Base-by-base conservation (phyloP, 192 early-diverging fungal genomes). In the Geranomyces variabilis region DNA sequence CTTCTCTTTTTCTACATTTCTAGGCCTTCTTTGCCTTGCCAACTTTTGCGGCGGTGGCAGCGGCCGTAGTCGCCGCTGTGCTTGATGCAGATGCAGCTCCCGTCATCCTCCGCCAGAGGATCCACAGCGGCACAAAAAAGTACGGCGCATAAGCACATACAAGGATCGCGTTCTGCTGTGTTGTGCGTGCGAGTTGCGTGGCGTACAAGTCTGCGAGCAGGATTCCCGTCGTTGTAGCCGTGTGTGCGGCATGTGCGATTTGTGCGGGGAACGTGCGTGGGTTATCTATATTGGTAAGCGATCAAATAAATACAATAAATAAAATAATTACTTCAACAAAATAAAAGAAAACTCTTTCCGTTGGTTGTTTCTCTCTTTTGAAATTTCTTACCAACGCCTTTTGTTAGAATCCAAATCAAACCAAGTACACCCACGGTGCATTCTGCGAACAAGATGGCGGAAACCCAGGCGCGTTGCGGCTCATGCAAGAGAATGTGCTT, bases 201-300 rank as follows among this genome's bases (percentile, higher is more conserved):
- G 22, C 31, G 29, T 33, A 34, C 21, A 60, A 19, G 31, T 60
- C 29, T 26, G 58, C 31, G 58, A 60, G 58, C 15, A 60, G 58
- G 21, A 60, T 19, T 17, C 17, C 17, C 7, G 58, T 60, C 5
- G 58, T 60, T 8, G 58, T 60, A 8, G 58, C 58, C 17, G 58
- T 60, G 31, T 60, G 31, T 26, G 58, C 58, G 24, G 58, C 58
- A 29, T 60, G 58, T 19, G 31, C 29, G 31, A 60, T 28, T 19
- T 60, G 58, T 26, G 29, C 28, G 58, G 58, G 58, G 19, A 30
- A 60, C 17, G 58, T 60, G 29, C 58, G 58, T 5, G 58, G 58
- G 29, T 60, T 60, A 8, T 60, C 58, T 60, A 34, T 53, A 53
- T n/a, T n/a, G n/a, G n/a, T n/a, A n/a, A n/a, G n/a, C n/a, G n/a